Conservation (phyloP, 495 filamentous ascomycete genomes). For the Penicillium longicatenatum region DNA sequence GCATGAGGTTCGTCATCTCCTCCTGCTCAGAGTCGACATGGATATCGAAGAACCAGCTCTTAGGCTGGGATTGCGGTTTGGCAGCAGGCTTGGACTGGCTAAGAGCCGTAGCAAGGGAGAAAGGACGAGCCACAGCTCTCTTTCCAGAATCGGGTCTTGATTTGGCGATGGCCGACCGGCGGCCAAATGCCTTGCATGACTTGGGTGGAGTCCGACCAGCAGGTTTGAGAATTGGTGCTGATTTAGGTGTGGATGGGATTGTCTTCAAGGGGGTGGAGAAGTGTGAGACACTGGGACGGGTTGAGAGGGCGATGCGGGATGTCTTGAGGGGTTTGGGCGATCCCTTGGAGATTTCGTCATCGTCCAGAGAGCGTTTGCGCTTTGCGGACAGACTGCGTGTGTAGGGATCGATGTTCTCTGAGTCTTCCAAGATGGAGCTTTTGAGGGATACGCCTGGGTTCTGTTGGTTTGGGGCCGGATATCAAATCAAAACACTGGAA, state of each 20-base stretch:
- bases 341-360: conserved; percentile 49
- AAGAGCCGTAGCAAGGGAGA: conserved; percentile 81
- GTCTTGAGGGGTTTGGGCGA: conserved; percentile 45
- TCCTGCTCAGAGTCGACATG: conserved; percentile 91
- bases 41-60: conserved; percentile 90
- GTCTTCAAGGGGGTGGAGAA: conserved; percentile 41
- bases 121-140: conserved; percentile 53
- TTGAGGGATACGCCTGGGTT: conserved; percentile 31
- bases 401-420: conserved; percentile 80
- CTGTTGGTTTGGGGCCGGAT: conserved; percentile 3
- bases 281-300: conserved; percentile 31
- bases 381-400: conserved; percentile 67
- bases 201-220: conserved; percentile 47
- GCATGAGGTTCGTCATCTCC: conserved; percentile 84
- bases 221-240: conserved; percentile 36
- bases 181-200: conserved; percentile 34
- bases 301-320: conserved; percentile 38
- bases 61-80: conserved; percentile 54
- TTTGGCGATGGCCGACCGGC: conserved; percentile 42
- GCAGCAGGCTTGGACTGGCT: conserved; percentile 34
- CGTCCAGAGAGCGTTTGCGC: conserved; percentile 53
- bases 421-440: conserved; percentile 54
- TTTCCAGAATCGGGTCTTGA: conserved; percentile 54
- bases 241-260: conserved; percentile 39
- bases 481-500: conserved; percentile 3